phyloP scores from a whole-genome alignment of 75 land plant genomes.

The Cupressus sempervirens region DNA sequence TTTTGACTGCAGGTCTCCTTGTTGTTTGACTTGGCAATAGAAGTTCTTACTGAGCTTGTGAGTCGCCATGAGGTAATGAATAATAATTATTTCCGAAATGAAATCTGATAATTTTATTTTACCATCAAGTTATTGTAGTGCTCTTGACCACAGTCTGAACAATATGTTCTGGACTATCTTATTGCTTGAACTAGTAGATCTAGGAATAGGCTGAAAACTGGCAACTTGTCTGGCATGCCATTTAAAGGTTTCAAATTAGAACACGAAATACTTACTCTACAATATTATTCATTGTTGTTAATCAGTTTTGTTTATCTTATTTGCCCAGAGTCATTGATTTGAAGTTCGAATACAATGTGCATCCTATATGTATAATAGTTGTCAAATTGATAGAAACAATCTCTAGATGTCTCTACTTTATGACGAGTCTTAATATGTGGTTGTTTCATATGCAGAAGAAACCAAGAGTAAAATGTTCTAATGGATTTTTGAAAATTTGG shows the following conservation, averaged over 20 bases:
- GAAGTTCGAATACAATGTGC: background rate
- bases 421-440: background rate
- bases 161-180: background rate
- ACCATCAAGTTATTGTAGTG: background rate
- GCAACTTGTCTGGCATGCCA: background rate
- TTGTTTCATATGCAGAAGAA: background rate
- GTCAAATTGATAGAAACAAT: background rate
- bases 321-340: background rate
- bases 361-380: background rate
- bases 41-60: constrained; percentile 88
- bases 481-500: background rate
- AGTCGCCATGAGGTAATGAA: constrained; percentile 81
- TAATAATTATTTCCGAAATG: background rate
- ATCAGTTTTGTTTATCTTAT: background rate
- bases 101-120: background rate
- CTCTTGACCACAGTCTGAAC: background rate
- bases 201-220: background rate
- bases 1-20: constrained; percentile 52
- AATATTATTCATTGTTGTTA: background rate
- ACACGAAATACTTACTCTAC: background rate
- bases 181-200: background rate
- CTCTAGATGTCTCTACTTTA: background rate
- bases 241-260: background rate
- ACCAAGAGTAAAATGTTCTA: background rate
- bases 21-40: constrained; percentile 86